phyloP scores from a whole-genome alignment of 345 rosid genomes.

The Salix purpurea region DNA sequence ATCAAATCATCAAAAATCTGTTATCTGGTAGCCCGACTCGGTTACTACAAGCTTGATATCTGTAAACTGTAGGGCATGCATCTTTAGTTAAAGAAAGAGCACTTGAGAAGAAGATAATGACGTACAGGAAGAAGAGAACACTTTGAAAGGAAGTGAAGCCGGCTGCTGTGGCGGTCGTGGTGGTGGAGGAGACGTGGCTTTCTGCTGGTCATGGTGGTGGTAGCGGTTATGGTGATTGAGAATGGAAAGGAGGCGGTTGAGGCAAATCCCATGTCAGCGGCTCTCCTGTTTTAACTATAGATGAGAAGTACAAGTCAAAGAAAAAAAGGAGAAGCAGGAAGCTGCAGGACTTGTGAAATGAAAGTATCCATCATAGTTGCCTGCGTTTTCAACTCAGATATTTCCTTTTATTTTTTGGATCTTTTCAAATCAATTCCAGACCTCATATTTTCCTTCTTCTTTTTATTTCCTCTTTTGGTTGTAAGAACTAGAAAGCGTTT shows the following conservation, averaged over 20 bases:
- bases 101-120: not conserved
- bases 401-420: not conserved
- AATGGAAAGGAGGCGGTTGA: not conserved
- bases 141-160: not conserved
- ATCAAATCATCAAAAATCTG: not conserved
- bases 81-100: not conserved
- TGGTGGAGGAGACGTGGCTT: not conserved
- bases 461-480: not conserved
- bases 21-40: not conserved
- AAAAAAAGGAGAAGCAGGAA: not conserved
- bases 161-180: not conserved
- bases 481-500: not conserved
- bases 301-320: too few species aligned
- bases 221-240: not conserved
- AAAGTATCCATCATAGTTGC: not conserved
- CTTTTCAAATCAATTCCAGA: not conserved
- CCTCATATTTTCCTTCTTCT: not conserved
- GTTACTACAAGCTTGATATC: not conserved
- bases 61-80: not conserved
- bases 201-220: not conserved
- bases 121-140: constrained; percentile 18
- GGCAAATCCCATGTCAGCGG: constrained; percentile 9
- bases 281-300: not conserved
- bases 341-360: not conserved
- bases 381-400: not conserved